Percentiles rank a stretch among this genome's conserved stretches.
phyloP scores from a whole-genome alignment of 2,329 filamentous ascomycete genomes.

The Nemania sp. region DNA sequence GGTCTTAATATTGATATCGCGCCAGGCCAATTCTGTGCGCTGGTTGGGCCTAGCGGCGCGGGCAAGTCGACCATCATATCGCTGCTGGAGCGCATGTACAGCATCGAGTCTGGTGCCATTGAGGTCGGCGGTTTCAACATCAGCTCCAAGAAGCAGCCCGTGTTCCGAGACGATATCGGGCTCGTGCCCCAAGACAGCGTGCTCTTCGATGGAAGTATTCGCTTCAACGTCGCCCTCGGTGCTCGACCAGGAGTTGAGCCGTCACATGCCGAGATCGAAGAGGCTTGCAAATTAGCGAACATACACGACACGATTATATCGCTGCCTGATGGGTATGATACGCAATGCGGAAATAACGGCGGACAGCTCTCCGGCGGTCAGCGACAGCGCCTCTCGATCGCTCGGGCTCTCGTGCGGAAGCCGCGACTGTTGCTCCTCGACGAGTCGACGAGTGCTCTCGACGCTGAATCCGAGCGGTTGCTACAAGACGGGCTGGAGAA shows the following conservation, averaged over 20 bases:
- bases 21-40: slow-evolving; percentile 47
- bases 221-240: slow-evolving; percentile 61
- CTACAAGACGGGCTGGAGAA: slow-evolving; percentile 70
- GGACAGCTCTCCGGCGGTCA: slow-evolving; percentile 79
- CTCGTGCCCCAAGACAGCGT: slow-evolving; percentile 62
- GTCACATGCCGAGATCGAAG: slow-evolving; percentile 64
- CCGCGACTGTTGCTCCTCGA: slow-evolving; percentile 78
- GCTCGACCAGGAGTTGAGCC: slow-evolving; percentile 58
- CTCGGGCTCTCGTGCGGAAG: slow-evolving; percentile 72
- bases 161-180: slow-evolving; percentile 58
- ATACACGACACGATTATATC: slow-evolving; percentile 70
- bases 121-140: slow-evolving; percentile 57
- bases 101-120: slow-evolving; percentile 53
- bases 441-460: slow-evolving; percentile 79
- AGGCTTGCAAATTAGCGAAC: slow-evolving; percentile 69
- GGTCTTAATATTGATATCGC: slow-evolving; percentile 45
- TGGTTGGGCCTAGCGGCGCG: slow-evolving; percentile 53
- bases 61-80: slow-evolving; percentile 55
- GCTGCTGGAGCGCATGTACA: slow-evolving; percentile 59
- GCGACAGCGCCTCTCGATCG: slow-evolving; percentile 77
- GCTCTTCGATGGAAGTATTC: slow-evolving; percentile 61
- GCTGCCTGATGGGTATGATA: slow-evolving; percentile 69
- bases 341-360: slow-evolving; percentile 71
- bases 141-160: slow-evolving; percentile 44
- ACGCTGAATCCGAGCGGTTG: slow-evolving; percentile 68